Percentiles rank a stretch among this genome's conserved stretches.
Evolutionary conservation across 2,329 filamentous ascomycete genomes (phyloP).

Genomic region (Stenocarpella maydis): DNA sequence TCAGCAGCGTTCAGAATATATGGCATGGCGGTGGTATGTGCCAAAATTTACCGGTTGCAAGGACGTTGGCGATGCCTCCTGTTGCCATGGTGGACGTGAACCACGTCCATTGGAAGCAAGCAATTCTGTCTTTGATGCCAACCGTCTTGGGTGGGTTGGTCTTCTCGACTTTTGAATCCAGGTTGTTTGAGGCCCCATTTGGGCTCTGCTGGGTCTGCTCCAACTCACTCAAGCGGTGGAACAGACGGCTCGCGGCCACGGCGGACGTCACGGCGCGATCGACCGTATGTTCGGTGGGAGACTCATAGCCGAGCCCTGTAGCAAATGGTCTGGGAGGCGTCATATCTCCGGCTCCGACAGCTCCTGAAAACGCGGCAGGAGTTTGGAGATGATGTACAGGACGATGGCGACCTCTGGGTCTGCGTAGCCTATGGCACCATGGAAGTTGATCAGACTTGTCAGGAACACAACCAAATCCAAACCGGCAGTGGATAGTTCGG

Average conservation of each 20-base stretch:
- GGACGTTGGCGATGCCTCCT: slow-evolving; percentile 64
- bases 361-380: slow-evolving; percentile 57
- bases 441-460: slow-evolving; percentile 61
- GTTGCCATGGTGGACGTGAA: slow-evolving; percentile 75
- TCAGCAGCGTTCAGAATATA: neutral
- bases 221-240: slow-evolving; percentile 30
- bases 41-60: slow-evolving; percentile 55
- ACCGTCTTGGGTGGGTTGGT: slow-evolving; percentile 40
- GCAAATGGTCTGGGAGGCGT: slow-evolving; percentile 45
- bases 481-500: slow-evolving; percentile 60
- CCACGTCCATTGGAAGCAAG: slow-evolving; percentile 75
- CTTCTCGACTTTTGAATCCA: slow-evolving; percentile 46
- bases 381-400: slow-evolving; percentile 58
- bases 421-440: slow-evolving; percentile 57
- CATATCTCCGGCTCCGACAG: slow-evolving; percentile 51
- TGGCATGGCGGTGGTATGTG: slow-evolving; percentile 36
- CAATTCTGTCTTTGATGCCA: slow-evolving; percentile 58
- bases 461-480: slow-evolving; percentile 62
- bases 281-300: slow-evolving; percentile 48
- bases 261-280: slow-evolving; percentile 42
- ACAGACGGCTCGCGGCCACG: slow-evolving; percentile 29
- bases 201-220: slow-evolving; percentile 5
- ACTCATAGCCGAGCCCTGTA: slow-evolving; percentile 48
- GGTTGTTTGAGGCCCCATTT: slow-evolving; percentile 42
- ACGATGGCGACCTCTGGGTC: slow-evolving; percentile 56